Percentiles rank a stretch among this genome's conserved stretches.
phyloP scores from a whole-genome alignment of 2,329 filamentous ascomycete genomes.

The Rhynchosporium graminicola region DNA sequence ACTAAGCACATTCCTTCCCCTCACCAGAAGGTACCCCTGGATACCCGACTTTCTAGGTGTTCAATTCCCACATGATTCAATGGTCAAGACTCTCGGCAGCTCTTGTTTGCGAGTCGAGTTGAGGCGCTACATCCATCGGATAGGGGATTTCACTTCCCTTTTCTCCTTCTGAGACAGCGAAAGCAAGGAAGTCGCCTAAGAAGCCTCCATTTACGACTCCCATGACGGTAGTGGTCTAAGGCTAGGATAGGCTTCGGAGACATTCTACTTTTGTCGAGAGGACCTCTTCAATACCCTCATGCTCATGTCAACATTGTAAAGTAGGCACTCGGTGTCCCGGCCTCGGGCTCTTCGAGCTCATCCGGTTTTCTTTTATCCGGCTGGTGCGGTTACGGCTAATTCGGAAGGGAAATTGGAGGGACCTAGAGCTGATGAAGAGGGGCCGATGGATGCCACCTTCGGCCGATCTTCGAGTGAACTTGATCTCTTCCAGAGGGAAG shows the following conservation, averaged over 20 bases:
- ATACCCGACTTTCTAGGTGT: background rate
- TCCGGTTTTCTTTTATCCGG: background rate
- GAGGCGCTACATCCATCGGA: background rate
- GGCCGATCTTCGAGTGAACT: no score
- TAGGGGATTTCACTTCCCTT: background rate
- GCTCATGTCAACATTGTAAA: background rate
- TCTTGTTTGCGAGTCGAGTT: background rate
- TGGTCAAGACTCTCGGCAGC: background rate
- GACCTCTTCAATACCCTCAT: background rate
- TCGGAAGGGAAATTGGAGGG: background rate
- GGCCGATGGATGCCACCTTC: no score
- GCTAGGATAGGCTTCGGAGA: no score
- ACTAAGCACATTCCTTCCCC: background rate
- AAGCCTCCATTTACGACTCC: no score
- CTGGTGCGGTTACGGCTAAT: background rate
- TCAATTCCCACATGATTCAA: background rate
- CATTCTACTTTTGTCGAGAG: no score
- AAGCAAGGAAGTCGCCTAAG: no score
- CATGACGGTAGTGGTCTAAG: no score
- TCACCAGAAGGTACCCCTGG: conserved; percentile 8
- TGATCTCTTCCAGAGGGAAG: no score
- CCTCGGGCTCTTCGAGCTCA: background rate
- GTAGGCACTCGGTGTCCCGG: background rate
- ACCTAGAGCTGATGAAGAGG: no score
- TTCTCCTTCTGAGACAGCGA: no score